Percentiles rank a stretch among this genome's conserved stretches.
phyloP scores from a whole-genome alignment of 805 yeast genomes.

The Metschnikowia peoriensis region DNA sequence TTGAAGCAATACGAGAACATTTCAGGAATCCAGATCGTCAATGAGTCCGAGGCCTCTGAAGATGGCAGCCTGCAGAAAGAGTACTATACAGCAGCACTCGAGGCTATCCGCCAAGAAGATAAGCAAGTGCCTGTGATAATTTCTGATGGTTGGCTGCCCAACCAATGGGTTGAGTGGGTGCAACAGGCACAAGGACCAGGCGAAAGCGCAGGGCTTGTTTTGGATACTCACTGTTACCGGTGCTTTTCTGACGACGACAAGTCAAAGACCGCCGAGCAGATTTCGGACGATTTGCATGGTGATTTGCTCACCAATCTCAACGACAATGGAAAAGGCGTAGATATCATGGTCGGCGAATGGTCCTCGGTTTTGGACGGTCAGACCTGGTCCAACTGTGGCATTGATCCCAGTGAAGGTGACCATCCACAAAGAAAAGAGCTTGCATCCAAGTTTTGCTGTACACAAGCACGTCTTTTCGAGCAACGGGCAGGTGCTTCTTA shows the following conservation, averaged over 20 bases:
- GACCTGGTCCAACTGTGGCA: constrained; percentile 62
- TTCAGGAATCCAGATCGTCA: constrained; percentile 79
- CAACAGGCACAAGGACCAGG: constrained; percentile 37
- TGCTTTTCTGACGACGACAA: constrained; percentile 80
- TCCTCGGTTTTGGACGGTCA: constrained; percentile 80
- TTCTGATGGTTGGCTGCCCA: constrained; percentile 94
- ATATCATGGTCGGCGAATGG: constrained; percentile 83
- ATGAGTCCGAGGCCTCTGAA: constrained; percentile 72
- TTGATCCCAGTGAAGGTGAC: constrained; percentile 21
- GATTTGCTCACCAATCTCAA: constrained; percentile 50
- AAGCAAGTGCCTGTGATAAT: constrained; percentile 65
- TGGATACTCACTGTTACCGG: constrained; percentile 85
- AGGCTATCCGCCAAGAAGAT: constrained; percentile 57
- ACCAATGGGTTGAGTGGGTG: constrained; percentile 72
- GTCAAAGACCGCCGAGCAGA: constrained; percentile 58
- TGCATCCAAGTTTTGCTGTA: constrained; percentile 61
- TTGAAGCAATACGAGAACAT: constrained; percentile 60
- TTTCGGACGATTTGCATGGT: constrained; percentile 53
- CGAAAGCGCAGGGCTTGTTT: constrained; percentile 54
- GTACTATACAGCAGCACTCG: constrained; percentile 66
- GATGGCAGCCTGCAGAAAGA: constrained; percentile 49
- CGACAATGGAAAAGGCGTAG: constrained; percentile 49
- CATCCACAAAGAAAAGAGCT: constrained; percentile 45
- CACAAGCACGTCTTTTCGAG: constrained; percentile 48
- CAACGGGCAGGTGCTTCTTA: constrained; percentile 58